phyloP scores from a whole-genome alignment of 768 basidiomycete genomes.

The Krasilnikovozyma curviuscula region DNA sequence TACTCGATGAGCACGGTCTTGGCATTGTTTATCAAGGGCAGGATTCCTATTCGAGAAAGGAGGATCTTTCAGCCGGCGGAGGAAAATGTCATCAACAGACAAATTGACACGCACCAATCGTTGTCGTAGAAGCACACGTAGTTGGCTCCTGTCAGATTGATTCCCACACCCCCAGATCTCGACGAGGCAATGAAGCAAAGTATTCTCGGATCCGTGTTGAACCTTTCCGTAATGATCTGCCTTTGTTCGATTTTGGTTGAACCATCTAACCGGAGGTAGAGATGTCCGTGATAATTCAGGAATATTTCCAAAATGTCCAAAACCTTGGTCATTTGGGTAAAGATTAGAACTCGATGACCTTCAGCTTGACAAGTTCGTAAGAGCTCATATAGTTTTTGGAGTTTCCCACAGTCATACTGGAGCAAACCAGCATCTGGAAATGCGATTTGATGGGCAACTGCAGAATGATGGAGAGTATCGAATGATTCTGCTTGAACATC shows the following conservation, averaged over 20 bases:
- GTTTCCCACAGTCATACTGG: conserved; percentile 90
- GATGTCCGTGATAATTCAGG: conserved; percentile 75
- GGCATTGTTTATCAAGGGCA: conserved; percentile 3
- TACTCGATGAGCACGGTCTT: conserved; percentile 26
- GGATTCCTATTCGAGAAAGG: background rate
- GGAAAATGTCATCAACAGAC: no score
- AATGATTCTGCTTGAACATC: conserved; percentile 32
- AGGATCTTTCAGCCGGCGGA: no score
- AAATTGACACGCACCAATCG: conserved; percentile 28
- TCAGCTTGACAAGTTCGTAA: conserved; percentile 66
- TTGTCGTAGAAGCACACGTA: conserved; percentile 32
- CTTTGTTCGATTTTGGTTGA: conserved; percentile 89
- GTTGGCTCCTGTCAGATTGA: conserved; percentile 48
- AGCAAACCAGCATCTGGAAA: conserved; percentile 77
- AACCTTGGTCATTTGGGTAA: conserved; percentile 91
- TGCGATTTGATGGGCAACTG: conserved; percentile 73
- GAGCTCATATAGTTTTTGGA: conserved; percentile 61
- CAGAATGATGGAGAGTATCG: conserved; percentile 52
- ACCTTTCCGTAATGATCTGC: conserved; percentile 30
- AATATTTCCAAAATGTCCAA: conserved; percentile 87
- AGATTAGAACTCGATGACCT: conserved; percentile 79
- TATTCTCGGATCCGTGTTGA: conserved; percentile 30
- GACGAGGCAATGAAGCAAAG: conserved; percentile 31
- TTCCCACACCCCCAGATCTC: conserved; percentile 49
- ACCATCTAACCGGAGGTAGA: conserved; percentile 85